These are phyloP conservation scores for Pachysandra terminalis DNA, from an alignment of 164 flowering plant species.

Conservation along the genomic window DNA sequence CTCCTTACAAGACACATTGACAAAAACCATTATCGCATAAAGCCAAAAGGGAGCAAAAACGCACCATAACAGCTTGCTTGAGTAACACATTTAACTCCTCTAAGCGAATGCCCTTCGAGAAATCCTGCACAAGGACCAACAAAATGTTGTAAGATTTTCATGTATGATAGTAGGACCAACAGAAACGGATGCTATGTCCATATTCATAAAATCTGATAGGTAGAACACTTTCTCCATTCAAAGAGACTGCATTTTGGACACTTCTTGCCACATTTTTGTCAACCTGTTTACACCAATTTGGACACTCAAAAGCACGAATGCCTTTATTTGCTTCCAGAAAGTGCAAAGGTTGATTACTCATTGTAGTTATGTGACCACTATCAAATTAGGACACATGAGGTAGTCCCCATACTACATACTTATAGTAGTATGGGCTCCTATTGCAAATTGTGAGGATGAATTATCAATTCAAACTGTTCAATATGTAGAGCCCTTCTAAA, in stretches of 20 bases:
- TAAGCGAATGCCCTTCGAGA: constrained; percentile 81
- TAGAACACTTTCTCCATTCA: neutral
- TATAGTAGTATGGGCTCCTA: too few species aligned
- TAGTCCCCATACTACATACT: too few species aligned
- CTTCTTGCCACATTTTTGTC: too few species aligned
- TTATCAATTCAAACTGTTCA: too few species aligned
- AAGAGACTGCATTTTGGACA: neutral
- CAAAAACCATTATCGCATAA: neutral
- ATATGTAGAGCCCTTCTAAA: too few species aligned
- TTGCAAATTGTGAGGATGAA: too few species aligned
- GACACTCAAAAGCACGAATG: too few species aligned
- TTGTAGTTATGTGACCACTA: too few species aligned
- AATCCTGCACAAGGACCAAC: constrained; percentile 55
- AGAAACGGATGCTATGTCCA: neutral
- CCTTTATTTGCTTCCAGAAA: too few species aligned
- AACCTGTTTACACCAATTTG: too few species aligned
- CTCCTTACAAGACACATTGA: neutral
- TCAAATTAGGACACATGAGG: too few species aligned
- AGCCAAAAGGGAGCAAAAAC: constrained; percentile 21
- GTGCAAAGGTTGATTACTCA: too few species aligned
- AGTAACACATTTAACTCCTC: constrained; percentile 85
- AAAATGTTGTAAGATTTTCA: neutral
- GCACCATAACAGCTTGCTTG: constrained; percentile 87
- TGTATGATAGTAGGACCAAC: neutral
- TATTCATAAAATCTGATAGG: neutral